A percentile compares a stretch with the other conserved stretches of the same genome.
These are phyloP conservation scores for Paracamarosporium sp. DNA, from an alignment of 2,329 filamentous ascomycete genomes.

Conservation along the genomic window DNA sequence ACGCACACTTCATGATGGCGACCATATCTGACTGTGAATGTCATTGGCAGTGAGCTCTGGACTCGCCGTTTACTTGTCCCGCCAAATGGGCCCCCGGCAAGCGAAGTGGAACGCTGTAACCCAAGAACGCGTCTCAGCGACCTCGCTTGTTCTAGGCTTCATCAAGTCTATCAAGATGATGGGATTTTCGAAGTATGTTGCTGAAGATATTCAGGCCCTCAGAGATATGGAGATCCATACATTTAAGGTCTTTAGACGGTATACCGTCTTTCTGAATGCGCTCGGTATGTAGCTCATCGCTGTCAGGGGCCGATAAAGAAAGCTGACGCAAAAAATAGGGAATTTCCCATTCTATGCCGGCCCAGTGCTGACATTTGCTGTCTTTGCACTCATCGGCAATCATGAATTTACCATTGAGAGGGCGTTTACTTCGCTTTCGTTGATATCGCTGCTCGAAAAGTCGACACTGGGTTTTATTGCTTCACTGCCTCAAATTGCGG, in stretches of 20 bases:
- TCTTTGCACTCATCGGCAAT: conserved; percentile 43
- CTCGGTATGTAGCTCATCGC: background rate
- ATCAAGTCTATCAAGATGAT: conserved; percentile 51
- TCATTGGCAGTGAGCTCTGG: background rate
- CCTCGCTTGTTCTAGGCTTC: conserved; percentile 38
- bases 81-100: background rate
- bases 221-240: conserved; percentile 14
- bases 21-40: background rate
- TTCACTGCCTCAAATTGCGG: background rate
- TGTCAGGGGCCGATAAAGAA: no score
- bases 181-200: conserved; percentile 18
- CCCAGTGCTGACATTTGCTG: conserved; percentile 49
- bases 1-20: background rate
- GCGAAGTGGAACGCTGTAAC: conserved; percentile 45
- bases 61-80: background rate
- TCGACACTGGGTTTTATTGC: background rate
- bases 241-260: background rate
- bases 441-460: background rate
- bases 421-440: conserved; percentile 40
- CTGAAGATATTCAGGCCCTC: conserved; percentile 11
- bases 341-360: conserved; percentile 19
- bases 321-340: background rate
- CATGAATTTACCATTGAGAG: conserved; percentile 14
- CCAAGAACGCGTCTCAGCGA: conserved; percentile 45
- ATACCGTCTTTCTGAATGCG: conserved; percentile 8